phyloP scores from a whole-genome alignment of 495 filamentous ascomycete species.

The Tuber brumale region DNA sequence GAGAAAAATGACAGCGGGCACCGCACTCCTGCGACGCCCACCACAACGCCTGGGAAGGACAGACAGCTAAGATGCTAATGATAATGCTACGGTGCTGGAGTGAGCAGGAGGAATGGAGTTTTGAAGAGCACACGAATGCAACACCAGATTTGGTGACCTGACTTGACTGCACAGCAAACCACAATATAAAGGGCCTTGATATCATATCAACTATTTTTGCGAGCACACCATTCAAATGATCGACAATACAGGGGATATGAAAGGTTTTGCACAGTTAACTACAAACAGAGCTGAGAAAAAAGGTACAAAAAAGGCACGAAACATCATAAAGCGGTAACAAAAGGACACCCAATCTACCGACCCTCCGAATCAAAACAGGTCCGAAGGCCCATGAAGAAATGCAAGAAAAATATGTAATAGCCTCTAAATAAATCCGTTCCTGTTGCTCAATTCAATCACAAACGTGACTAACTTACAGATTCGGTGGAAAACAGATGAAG shows the following conservation, averaged over 20 bases:
- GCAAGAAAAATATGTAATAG: slow-evolving; percentile 8
- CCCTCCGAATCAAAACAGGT: slow-evolving; percentile 7
- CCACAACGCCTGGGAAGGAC: neutral
- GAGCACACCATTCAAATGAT: neutral
- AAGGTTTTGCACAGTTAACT: neutral
- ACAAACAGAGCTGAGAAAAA: neutral
- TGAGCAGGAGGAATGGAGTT: neutral
- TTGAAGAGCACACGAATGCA: neutral
- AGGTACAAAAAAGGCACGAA: slow-evolving; percentile 20
- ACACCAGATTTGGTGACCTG: neutral
- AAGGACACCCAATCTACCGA: slow-evolving; percentile 6
- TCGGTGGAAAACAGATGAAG: neutral
- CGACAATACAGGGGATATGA: neutral
- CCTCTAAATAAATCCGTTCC: neutral
- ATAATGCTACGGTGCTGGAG: neutral
- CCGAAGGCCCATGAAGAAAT: slow-evolving; percentile 17
- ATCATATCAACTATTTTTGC: neutral
- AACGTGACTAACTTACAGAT: neutral
- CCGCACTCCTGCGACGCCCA: neutral
- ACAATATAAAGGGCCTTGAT: neutral
- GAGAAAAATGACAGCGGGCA: neutral
- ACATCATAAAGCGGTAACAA: slow-evolving; percentile 11
- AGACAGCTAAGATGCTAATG: neutral
- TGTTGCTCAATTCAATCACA: neutral
- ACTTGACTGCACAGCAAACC: neutral